Evolutionary conservation across 768 basidiomycete genomes (phyloP).

Genomic region (Dictyophora rubrovolvata): DNA sequence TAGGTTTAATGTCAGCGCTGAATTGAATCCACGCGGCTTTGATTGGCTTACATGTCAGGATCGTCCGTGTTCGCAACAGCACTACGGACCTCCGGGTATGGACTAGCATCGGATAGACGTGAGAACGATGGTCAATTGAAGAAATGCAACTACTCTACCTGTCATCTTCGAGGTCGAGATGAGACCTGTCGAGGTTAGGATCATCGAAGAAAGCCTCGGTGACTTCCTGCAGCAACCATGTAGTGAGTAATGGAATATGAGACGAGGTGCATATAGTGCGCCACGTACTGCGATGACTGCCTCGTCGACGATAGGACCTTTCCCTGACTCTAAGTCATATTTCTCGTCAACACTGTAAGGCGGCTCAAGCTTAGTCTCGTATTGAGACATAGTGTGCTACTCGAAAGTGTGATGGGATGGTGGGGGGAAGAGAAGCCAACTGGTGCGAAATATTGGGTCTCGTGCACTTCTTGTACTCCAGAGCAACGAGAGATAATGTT

Average conservation of each 20-base stretch:
- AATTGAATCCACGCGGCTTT: conserved; percentile 5
- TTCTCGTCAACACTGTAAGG: neutral
- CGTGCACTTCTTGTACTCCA: neutral
- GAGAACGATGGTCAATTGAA: conserved; percentile 12
- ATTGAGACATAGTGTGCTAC: neutral
- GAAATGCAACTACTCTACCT: neutral
- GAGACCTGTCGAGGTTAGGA: conserved; percentile 29
- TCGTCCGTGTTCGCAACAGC: conserved; percentile 71
- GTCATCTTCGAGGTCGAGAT: conserved; percentile 7
- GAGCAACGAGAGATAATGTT: neutral
- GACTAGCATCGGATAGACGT: conserved; percentile 57
- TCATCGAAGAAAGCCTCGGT: conserved; percentile 22
- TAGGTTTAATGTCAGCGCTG: conserved; percentile 28
- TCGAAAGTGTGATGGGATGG: neutral
- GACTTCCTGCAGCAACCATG: neutral
- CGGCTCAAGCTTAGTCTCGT: neutral
- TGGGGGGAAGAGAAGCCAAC: neutral
- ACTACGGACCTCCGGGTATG: conserved; percentile 75
- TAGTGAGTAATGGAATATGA: neutral
- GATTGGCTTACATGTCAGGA: conserved; percentile 44
- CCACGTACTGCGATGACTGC: conserved; percentile 4
- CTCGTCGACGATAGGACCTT: neutral
- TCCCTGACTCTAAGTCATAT: conserved; percentile 1
- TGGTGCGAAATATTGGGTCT: neutral
- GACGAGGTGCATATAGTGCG: neutral